A percentile compares a stretch with the other conserved stretches of the same genome.
These are phyloP conservation scores for Eruca vesicaria DNA, from an alignment of 441 rosid genomes.

Conservation along the genomic window DNA sequence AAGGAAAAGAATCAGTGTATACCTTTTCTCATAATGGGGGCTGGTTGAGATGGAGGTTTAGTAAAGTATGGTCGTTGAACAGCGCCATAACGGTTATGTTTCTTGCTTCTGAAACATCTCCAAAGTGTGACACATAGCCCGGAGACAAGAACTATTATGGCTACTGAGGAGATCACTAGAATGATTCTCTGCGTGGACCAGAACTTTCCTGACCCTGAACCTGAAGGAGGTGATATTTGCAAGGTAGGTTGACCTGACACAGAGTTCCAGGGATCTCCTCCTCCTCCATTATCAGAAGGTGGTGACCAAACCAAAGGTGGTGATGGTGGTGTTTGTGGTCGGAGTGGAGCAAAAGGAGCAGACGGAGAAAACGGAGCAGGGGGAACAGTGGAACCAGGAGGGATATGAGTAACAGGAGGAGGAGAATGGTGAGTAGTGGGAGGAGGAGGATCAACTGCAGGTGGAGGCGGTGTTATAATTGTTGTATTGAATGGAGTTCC, in stretches of 20 bases:
- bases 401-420: neutral
- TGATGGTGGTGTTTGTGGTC: slow-evolving; percentile 19
- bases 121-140: slow-evolving; percentile 48
- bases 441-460: slow-evolving; percentile 54
- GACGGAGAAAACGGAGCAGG: slow-evolving; percentile 33
- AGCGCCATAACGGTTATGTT: slow-evolving; percentile 31
- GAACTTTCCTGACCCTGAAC: slow-evolving; percentile 40
- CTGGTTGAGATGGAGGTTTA: slow-evolving; percentile 39
- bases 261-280: slow-evolving; percentile 37
- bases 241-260: slow-evolving; percentile 40
- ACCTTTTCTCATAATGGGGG: slow-evolving; percentile 50
- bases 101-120: slow-evolving; percentile 45
- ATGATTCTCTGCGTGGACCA: slow-evolving; percentile 42
- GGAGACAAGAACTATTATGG: slow-evolving; percentile 37
- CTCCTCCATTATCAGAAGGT: slow-evolving; percentile 35
- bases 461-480: slow-evolving; percentile 61
- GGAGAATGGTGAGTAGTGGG: slow-evolving; percentile 44
- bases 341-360: slow-evolving; percentile 23
- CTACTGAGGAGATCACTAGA: slow-evolving; percentile 46
- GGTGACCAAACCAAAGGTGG: slow-evolving; percentile 49
- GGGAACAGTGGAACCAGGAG: slow-evolving; percentile 15
- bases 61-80: slow-evolving; percentile 33
- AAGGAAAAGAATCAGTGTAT: slow-evolving; percentile 18
- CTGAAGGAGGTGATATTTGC: slow-evolving; percentile 43
- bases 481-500: slow-evolving; percentile 92